Base-by-base conservation (phyloP, 441 rosid genomes). In the Pelargonium citronellum region DNA sequence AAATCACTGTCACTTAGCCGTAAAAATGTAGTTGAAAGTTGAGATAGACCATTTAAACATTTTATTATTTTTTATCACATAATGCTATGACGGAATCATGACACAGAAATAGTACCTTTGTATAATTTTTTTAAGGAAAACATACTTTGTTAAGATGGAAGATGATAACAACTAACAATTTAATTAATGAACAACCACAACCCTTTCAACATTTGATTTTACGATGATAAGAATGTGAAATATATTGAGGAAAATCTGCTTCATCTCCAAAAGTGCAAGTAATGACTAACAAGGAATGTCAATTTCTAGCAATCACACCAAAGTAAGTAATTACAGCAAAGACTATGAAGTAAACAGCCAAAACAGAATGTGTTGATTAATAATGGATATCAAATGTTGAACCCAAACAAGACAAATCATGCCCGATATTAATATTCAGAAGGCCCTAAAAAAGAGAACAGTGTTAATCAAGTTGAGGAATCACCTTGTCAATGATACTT, bases 401-500 rank as follows among this genome's bases (percentile, higher is more conserved):
- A 2, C 12, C 11, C 63, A 57, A 22, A 57, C 61, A 57, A 57
- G 24, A 57, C 62, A 57, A 57, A 58, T 7, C 30, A 19, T 2
- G 30, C 19, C 63, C 11, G 6, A 0, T 19, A 19, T 58, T 58
- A 12, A 9, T 58, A 58, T 58, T 24, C 41, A 37, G 8, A 37
- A 37, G 7, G 41, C 5, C 41, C 41, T 0, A 37, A 37, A 37
- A 19, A 58, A 58, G 63, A 58, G 63, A 9, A 19, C 30, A 17
- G 2, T 58, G 22, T 58, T 8, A 70, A 69, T 41, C 47, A 34
- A 34, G 15, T 16, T 17, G 75, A 64, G 53, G 71, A 30, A 64
- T 67, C 71, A 91, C 98, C 92, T 92, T 91, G 84, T 91, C 96
- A 66, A 92, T 92, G 72, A 92, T 92, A 73, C 88, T 87, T 79